Evolutionary conservation across 306 rosid species (phyloP).

Genomic region (Cyamopsis tetragonoloba): DNA sequence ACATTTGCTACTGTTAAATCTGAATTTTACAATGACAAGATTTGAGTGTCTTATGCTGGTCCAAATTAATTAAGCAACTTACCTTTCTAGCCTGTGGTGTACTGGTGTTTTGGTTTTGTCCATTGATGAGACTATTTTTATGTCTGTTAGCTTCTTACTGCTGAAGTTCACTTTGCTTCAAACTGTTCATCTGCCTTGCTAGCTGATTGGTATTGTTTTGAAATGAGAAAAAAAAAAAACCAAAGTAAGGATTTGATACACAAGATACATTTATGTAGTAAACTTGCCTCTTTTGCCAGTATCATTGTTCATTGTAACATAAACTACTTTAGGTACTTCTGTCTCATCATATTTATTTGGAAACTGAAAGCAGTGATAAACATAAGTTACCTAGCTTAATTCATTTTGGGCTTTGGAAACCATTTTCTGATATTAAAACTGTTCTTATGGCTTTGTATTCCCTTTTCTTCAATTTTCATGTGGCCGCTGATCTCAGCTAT

Average conservation of each 20-base stretch:
- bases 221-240: not conserved
- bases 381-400: not conserved
- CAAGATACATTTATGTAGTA: not conserved
- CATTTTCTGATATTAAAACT: not conserved
- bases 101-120: conserved; percentile 12
- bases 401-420: not conserved
- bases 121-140: not conserved
- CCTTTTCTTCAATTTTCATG: not conserved
- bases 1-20: not conserved
- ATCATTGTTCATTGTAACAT: too few species aligned
- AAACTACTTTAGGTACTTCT: not conserved
- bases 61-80: not conserved
- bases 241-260: not conserved
- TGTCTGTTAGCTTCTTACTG: not conserved
- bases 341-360: not conserved
- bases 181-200: not conserved
- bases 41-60: not conserved
- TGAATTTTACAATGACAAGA: not conserved
- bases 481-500: not conserved
- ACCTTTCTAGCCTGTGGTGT: not conserved
- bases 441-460: not conserved
- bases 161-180: not conserved
- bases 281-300: not conserved
- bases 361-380: not conserved
- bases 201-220: not conserved